A percentile compares a stretch with the other conserved stretches of the same genome.
Conservation (phyloP, 2,329 filamentous ascomycete species). For the Microcyclosporella mali region DNA sequence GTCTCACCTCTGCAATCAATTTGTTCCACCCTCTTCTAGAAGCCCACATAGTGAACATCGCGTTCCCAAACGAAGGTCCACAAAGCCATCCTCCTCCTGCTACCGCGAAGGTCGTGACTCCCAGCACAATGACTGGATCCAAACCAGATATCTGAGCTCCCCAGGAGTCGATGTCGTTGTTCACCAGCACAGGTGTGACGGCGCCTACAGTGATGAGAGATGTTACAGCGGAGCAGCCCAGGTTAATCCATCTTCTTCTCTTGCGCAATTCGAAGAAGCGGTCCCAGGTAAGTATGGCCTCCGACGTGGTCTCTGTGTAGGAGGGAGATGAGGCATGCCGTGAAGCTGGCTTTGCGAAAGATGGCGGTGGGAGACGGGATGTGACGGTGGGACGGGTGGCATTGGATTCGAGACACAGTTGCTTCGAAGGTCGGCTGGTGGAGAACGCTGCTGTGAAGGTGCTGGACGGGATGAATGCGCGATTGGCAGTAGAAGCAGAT, state of each 20-base stretch:
- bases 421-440: conserved; percentile 4
- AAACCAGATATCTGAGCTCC: conserved; percentile 67
- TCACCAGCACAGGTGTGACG: conserved; percentile 61
- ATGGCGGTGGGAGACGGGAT: not conserved
- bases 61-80: conserved; percentile 75
- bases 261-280: conserved; percentile 87
- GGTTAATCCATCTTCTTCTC: conserved; percentile 74
- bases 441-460: conserved; percentile 5
- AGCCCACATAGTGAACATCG: conserved; percentile 71
- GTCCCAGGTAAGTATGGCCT: conserved; percentile 60
- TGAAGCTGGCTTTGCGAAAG: not conserved
- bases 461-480: conserved; percentile 3
- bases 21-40: conserved; percentile 52
- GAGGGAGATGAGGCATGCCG: conserved; percentile 1
- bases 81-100: conserved; percentile 80
- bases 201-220: conserved; percentile 56
- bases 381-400: conserved; percentile 3
- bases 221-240: conserved; percentile 65
- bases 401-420: conserved; percentile 1
- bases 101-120: conserved; percentile 69
- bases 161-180: conserved; percentile 62
- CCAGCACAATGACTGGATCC: conserved; percentile 81
- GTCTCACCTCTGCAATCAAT: conserved; percentile 62
- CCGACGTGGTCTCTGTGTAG: conserved; percentile 3
- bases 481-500: not conserved